Conservation (phyloP, 345 rosid genomes). For the Fremontodendron californicum region DNA sequence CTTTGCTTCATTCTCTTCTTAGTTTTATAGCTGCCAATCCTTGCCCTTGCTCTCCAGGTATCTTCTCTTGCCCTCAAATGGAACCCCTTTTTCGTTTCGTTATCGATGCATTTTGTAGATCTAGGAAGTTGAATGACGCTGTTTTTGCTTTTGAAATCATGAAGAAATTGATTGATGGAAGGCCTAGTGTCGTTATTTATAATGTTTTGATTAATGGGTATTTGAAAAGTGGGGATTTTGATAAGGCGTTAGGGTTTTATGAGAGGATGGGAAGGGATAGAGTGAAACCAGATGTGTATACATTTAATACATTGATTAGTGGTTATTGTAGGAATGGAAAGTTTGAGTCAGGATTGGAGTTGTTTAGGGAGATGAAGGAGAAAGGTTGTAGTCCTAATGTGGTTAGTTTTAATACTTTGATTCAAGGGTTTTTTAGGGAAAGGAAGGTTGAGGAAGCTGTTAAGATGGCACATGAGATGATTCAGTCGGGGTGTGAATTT, state of each 20-base stretch:
- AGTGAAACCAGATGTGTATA: slow-evolving; percentile 65
- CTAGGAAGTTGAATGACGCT: slow-evolving; percentile 55
- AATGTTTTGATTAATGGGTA: slow-evolving; percentile 68
- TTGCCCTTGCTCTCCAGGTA: slow-evolving; percentile 82
- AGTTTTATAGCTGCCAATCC: slow-evolving; percentile 54
- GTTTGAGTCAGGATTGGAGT: slow-evolving; percentile 53
- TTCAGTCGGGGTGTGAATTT: slow-evolving; percentile 51
- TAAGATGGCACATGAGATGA: slow-evolving; percentile 80
- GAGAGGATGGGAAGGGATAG: slow-evolving; percentile 58
- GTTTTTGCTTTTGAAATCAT: slow-evolving; percentile 53
- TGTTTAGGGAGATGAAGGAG: slow-evolving; percentile 78
- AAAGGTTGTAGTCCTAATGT: slow-evolving; percentile 73
- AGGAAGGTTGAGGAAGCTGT: slow-evolving; percentile 61
- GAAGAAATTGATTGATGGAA: slow-evolving; percentile 75
- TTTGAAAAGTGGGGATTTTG: slow-evolving; percentile 52
- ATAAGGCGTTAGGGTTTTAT: slow-evolving; percentile 46
- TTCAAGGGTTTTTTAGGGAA: slow-evolving; percentile 58
- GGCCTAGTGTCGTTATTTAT: slow-evolving; percentile 45
- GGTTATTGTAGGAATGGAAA: slow-evolving; percentile 51
- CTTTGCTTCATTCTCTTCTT: slow-evolving; percentile 53
- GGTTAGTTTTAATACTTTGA: slow-evolving; percentile 78
- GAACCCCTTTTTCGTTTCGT: slow-evolving; percentile 57
- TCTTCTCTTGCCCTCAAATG: slow-evolving; percentile 74
- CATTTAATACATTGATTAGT: slow-evolving; percentile 70
- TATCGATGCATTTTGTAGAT: slow-evolving; percentile 51